A percentile compares a stretch with the other conserved stretches of the same genome.
Conservation (phyloP, 164 flowering plant species). For the Stephania cephalantha region DNA sequence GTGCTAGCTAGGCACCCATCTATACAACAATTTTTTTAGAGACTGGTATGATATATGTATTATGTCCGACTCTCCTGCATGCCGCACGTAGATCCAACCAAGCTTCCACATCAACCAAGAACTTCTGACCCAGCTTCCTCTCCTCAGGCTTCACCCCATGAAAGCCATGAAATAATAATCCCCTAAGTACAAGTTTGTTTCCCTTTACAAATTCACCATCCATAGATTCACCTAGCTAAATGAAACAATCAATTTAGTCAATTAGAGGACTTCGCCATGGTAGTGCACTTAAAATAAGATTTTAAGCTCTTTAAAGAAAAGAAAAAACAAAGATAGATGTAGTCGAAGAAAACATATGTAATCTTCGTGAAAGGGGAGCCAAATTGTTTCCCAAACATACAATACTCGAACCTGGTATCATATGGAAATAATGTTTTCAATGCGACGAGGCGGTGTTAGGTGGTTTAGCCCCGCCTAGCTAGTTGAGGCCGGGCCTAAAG, state of each 20-base stretch:
- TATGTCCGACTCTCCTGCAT: conserved; percentile 67
- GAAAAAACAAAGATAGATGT: no score
- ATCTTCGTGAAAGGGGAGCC: no score
- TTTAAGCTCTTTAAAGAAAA: no score
- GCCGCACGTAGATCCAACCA: conserved; percentile 76
- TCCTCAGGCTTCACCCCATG: conserved; percentile 85
- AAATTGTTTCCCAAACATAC: no score
- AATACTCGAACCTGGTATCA: no score
- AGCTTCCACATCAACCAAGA: conserved; percentile 82
- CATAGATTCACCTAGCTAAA: conserved; percentile 6
- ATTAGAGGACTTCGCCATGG: neutral
- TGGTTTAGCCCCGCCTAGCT: no score
- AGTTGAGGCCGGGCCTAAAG: no score
- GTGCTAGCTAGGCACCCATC: neutral
- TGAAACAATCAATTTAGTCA: neutral
- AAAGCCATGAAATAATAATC: conserved; percentile 80
- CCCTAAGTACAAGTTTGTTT: conserved; percentile 89
- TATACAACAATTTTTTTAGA: neutral
- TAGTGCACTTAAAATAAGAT: no score
- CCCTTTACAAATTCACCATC: conserved; percentile 32
- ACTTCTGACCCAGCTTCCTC: conserved; percentile 78
- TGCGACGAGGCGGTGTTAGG: no score
- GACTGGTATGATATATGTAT: conserved; percentile 53
- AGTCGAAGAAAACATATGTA: no score
- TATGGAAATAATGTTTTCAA: no score